Conservation (phyloP, 2,329 filamentous ascomycete species). For the Epichloe typhina region DNA sequence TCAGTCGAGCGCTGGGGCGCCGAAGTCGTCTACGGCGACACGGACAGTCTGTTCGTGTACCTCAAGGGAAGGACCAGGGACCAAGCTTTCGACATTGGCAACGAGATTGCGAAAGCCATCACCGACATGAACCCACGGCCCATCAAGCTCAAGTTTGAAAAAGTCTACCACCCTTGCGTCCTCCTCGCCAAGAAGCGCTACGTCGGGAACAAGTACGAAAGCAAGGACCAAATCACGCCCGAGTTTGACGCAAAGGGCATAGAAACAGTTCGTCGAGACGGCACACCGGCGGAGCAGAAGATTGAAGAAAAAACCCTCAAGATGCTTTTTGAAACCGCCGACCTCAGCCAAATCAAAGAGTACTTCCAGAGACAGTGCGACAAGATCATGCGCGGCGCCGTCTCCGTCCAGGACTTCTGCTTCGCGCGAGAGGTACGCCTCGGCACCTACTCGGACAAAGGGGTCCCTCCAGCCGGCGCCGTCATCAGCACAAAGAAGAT, state of each 20-base stretch:
- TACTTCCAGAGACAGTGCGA: slow-evolving; percentile 85
- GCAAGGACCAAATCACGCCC: slow-evolving; percentile 57
- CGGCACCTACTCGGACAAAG: slow-evolving; percentile 68
- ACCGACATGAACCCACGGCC: slow-evolving; percentile 84
- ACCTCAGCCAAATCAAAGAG: slow-evolving; percentile 74
- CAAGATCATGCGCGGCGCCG: slow-evolving; percentile 80
- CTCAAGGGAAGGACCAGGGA: slow-evolving; percentile 76
- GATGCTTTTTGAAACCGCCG: slow-evolving; percentile 77
- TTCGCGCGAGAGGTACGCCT: slow-evolving; percentile 88
- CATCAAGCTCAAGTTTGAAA: slow-evolving; percentile 95
- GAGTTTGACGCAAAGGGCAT: slow-evolving; percentile 98
- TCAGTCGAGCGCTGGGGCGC: slow-evolving; percentile 78
- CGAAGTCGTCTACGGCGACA: slow-evolving; percentile 96
- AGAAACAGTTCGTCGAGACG: slow-evolving; percentile 89
- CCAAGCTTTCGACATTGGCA: slow-evolving; percentile 82
- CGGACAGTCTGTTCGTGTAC: slow-evolving; percentile 85
- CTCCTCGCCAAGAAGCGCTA: slow-evolving; percentile 95
- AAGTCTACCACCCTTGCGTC: slow-evolving; percentile 92
- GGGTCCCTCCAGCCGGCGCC: slow-evolving; percentile 71
- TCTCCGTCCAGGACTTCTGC: slow-evolving; percentile 91
- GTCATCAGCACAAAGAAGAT: slow-evolving; percentile 78
- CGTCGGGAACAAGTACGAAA: slow-evolving; percentile 94
- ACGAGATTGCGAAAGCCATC: slow-evolving; percentile 78
- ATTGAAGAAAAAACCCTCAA: slow-evolving; percentile 88
- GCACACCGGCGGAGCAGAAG: slow-evolving; percentile 89